These are phyloP conservation scores for Sanghuangporus sanghuang DNA, from an alignment of 1,284 basidiomycete species.

Conservation along the genomic window DNA sequence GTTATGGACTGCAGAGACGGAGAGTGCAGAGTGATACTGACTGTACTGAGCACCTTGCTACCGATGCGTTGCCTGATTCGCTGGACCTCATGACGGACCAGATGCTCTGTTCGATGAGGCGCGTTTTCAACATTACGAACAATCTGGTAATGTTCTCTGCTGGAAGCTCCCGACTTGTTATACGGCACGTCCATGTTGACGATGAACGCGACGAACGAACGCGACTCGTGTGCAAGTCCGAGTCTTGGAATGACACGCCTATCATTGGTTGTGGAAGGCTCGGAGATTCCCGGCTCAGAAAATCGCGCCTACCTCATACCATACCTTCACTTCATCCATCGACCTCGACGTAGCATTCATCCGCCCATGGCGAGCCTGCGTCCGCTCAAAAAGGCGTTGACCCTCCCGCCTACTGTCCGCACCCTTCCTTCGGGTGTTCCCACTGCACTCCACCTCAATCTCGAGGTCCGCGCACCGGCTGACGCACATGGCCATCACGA, in stretches of 20 bases:
- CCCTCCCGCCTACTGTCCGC: slow-evolving; percentile 78
- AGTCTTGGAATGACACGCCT: slow-evolving; percentile 8
- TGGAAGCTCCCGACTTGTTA: slow-evolving; percentile 67
- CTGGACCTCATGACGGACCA: slow-evolving; percentile 52
- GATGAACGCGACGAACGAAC: neutral
- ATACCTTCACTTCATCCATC: slow-evolving; percentile 11
- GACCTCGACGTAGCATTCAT: neutral
- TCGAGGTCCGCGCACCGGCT: slow-evolving; percentile 58
- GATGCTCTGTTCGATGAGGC: slow-evolving; percentile 49
- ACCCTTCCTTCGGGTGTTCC: slow-evolving; percentile 73
- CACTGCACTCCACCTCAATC: slow-evolving; percentile 61
- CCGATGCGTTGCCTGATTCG: slow-evolving; percentile 46
- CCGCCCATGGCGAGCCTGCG: slow-evolving; percentile 59
- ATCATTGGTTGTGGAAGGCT: slow-evolving; percentile 6
- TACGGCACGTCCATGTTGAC: slow-evolving; percentile 64
- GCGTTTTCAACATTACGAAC: slow-evolving; percentile 66
- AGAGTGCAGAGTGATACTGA: slow-evolving; percentile 31
- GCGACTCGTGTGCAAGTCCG: too few species aligned
- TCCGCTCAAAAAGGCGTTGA: slow-evolving; percentile 75
- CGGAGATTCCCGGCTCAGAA: neutral
- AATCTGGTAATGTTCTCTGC: slow-evolving; percentile 64
- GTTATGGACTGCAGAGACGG: slow-evolving; percentile 36
- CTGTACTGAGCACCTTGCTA: slow-evolving; percentile 42
- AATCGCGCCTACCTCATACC: neutral
- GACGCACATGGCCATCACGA: slow-evolving; percentile 54